A percentile compares a stretch with the other conserved stretches of the same genome.
phyloP scores from a whole-genome alignment of 2,329 filamentous ascomycete species.

The Fusarium vanettenii region DNA sequence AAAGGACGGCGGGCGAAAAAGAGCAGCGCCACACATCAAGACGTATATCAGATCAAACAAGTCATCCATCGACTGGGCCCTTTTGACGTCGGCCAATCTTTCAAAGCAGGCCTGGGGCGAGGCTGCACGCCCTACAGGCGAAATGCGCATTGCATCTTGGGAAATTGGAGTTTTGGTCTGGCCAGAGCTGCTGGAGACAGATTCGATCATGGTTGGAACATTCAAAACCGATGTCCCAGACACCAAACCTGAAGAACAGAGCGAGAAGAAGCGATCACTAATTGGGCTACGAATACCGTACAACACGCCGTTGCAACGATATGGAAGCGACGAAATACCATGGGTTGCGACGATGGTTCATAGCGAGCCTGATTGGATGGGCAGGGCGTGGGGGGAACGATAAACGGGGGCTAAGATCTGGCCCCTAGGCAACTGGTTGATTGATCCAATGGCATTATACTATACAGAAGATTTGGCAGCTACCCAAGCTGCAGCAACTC shows the following conservation, averaged over 20 bases:
- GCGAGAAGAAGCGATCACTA: conserved; percentile 48
- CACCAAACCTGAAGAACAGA: conserved; percentile 24
- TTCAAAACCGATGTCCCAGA: conserved; percentile 72
- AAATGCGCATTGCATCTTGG: conserved; percentile 81
- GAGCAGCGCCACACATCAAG: conserved; percentile 89
- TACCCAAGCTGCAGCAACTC: not conserved
- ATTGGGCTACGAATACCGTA: conserved; percentile 87
- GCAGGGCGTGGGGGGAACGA: conserved; percentile 51
- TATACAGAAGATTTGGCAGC: conserved; percentile 6
- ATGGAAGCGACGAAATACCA: conserved; percentile 72
- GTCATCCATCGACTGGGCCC: conserved; percentile 80
- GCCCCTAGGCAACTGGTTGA: not conserved
- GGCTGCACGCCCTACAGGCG: conserved; percentile 63
- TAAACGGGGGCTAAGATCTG: not conserved
- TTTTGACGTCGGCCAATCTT: conserved; percentile 91
- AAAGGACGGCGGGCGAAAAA: conserved; percentile 68
- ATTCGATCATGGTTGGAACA: conserved; percentile 72
- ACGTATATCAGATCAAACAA: conserved; percentile 79
- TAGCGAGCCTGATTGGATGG: conserved; percentile 70
- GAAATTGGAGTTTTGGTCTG: conserved; percentile 88
- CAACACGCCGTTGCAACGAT: conserved; percentile 77
- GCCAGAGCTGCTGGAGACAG: conserved; percentile 69
- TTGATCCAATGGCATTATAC: conserved; percentile 30
- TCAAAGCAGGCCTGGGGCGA: conserved; percentile 92
- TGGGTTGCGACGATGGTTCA: conserved; percentile 79